These are phyloP conservation scores for Bipolaris bicolor DNA, from an alignment of 2,329 filamentous ascomycete genomes.

Conservation along the genomic window DNA sequence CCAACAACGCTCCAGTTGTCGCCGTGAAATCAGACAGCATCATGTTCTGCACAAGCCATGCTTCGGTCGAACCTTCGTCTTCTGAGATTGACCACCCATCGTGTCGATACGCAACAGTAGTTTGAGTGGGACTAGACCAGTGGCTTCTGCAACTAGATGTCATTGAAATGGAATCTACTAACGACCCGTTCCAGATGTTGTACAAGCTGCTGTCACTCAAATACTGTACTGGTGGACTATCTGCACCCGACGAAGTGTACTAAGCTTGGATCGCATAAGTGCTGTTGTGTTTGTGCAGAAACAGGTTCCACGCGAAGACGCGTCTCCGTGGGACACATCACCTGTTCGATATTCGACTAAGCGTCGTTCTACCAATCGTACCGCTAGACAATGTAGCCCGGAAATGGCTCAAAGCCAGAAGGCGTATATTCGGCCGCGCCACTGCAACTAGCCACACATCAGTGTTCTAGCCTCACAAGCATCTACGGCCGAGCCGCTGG, in stretches of 20 bases:
- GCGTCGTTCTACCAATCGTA: not conserved
- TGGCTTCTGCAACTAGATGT: constrained; percentile 23
- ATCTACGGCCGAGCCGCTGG: not conserved
- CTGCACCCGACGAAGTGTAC: constrained; percentile 22
- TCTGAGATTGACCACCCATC: not conserved
- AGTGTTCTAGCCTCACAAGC: not conserved
- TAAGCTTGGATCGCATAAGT: not conserved
- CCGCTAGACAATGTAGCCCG: not conserved
- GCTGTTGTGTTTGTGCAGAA: not conserved
- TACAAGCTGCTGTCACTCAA: constrained; percentile 23
- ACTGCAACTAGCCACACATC: not conserved
- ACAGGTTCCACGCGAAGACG: constrained; percentile 8
- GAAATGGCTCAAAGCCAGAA: too few relatives aligned
- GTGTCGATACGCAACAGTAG: constrained; percentile 40
- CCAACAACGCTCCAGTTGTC: constrained; percentile 34
- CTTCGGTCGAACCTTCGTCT: not conserved
- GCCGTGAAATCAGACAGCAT: constrained; percentile 45
- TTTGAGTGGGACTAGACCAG: constrained; percentile 36
- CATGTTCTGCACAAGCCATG: constrained; percentile 27
- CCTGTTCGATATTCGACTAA: not conserved
- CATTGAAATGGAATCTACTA: constrained; percentile 33
- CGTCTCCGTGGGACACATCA: not conserved
- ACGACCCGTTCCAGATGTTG: constrained; percentile 24
- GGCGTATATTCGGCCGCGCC: not conserved
- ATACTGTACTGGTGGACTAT: constrained; percentile 19